These are phyloP conservation scores for Nitzschia palea DNA, from an alignment of 108 stramenopile species.

Conservation along the genomic window DNA sequence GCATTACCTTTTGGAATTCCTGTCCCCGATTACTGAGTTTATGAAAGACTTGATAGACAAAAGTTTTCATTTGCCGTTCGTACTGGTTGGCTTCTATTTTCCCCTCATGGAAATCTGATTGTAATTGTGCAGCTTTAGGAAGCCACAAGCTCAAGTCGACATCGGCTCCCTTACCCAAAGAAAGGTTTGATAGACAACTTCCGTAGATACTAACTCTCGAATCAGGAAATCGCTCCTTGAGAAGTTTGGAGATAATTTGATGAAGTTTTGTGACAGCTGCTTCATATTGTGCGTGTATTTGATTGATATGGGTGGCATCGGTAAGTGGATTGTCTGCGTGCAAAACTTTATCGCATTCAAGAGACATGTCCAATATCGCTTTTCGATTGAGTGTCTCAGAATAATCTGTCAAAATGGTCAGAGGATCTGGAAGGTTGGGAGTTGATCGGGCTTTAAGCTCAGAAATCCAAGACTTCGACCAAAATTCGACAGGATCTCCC, in stretches of 20 bases:
- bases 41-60: conserved; percentile 48
- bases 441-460: background rate
- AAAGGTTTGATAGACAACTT: conserved; percentile 67
- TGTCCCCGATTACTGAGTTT: conserved; percentile 16
- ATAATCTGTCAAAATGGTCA: conserved; percentile 7
- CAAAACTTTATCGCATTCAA: background rate
- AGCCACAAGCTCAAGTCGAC: conserved; percentile 70
- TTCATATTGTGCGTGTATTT: conserved; percentile 19
- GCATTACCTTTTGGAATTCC: conserved; percentile 48
- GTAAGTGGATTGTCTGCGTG: background rate
- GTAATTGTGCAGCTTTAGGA: conserved; percentile 36
- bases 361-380: background rate
- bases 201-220: conserved; percentile 63
- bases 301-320: background rate
- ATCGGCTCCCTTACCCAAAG: conserved; percentile 67
- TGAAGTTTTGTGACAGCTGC: conserved; percentile 29
- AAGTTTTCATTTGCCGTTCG: conserved; percentile 49
- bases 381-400: background rate
- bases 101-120: conserved; percentile 51
- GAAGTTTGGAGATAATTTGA: conserved; percentile 13
- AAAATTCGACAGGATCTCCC: conserved; percentile 9
- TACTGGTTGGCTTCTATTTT: conserved; percentile 41
- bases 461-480: conserved; percentile 17
- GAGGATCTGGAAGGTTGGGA: conserved; percentile 14
- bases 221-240: conserved; percentile 27